Evolutionary conservation across 306 rosid genomes (phyloP), one percentile per base, ranked within the genome.

Genomic region (Dalbergia cochinchinensis): DNA sequence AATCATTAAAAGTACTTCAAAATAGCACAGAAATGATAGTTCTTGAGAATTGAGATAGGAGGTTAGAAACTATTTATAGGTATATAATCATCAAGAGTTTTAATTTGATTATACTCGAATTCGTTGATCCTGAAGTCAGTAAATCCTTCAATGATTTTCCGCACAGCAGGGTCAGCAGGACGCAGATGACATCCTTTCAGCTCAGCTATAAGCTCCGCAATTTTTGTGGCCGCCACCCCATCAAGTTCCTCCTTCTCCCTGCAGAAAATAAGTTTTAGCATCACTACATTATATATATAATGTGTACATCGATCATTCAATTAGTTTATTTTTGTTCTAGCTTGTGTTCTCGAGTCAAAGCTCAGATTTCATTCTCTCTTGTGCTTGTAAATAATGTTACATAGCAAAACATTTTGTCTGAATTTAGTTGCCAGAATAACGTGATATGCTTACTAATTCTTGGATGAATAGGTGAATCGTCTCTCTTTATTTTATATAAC

Each of bases 171-270:
- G 39, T 82, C 83, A 51, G 0, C n/a, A 64, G 69, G 63, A 73
- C 5, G 0, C 14, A 3, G 59, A 64, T 54, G 33, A 16, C 4
- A 41, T 59, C 50, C 65, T 34, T 67, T 20, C 80, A 87, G 70
- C 18, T 86, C 90, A 51, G 79, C 34, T 16, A 58, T 80, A 34
- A 84, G 76, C 48, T 82, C 85, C 58, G 82, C 86, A 64, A 89
- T 72, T 84, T 86, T 88, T 57, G 72, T 33, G 4, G 79, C 78
- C 6, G 31, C 85, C 59, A 47, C 89, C 0, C 8, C 87, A 62
- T 84, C 76, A 37, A 83, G 68, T 7, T 76, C 88, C 50, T 81
- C 88, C 75, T 88, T 82, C 78, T 87, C 91, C 39, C 91, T 88
- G 81, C 64, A 68, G 35, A 69, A 33, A 78, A 11, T 7, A 16